Conservation (phyloP, 805 yeast species). For the Blastobotrys peoriensis region DNA sequence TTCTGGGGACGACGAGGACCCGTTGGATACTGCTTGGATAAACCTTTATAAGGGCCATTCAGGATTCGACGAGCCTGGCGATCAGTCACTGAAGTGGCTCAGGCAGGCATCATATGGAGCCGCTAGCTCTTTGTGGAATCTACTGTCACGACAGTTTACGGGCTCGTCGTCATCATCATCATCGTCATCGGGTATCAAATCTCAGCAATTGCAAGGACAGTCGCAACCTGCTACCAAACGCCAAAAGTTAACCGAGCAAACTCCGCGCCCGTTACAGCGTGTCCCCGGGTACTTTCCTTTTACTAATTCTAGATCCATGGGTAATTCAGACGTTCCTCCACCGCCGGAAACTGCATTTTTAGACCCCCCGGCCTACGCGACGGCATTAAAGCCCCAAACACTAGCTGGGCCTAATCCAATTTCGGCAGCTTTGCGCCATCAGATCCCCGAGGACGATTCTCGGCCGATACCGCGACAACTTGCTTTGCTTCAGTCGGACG, state of each 20-base stretch:
- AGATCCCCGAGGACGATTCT: not conserved
- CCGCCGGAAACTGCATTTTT: constrained; percentile 1
- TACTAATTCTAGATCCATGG: not conserved
- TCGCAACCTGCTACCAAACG: not conserved
- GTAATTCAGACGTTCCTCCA: too few relatives aligned
- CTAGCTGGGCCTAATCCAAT: not conserved
- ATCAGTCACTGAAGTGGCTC: constrained; percentile 1
- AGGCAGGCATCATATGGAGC: constrained; percentile 1
- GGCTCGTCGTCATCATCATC: too few relatives aligned
- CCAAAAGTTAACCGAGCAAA: not conserved
- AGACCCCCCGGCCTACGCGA: not conserved
- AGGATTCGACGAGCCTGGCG: not conserved
- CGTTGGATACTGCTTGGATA: not conserved
- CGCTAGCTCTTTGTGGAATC: not conserved
- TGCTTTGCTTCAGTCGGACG: not conserved
- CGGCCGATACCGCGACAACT: not conserved
- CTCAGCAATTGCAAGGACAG: not conserved
- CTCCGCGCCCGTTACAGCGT: not conserved
- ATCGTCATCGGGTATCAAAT: not conserved
- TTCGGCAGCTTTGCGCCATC: not conserved
- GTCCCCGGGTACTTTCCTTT: not conserved
- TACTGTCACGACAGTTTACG: not conserved
- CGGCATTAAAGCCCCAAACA: not conserved
- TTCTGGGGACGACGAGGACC: not conserved
- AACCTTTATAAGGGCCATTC: not conserved